Conservation (phyloP, 495 filamentous ascomycete species). For the Melanomma pulvis-pyrius region DNA sequence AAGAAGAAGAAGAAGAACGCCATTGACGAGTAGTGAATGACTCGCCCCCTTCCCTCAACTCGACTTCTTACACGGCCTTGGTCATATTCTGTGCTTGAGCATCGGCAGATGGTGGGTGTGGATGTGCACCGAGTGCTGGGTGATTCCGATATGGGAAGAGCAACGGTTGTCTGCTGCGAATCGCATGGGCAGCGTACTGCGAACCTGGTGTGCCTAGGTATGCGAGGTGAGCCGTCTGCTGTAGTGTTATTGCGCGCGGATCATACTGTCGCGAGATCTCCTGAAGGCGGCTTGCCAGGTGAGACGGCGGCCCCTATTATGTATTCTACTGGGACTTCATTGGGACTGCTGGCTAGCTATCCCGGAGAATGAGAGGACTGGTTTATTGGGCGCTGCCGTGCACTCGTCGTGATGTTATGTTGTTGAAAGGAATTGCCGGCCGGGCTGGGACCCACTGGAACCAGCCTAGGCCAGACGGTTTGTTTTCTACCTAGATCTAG, state of each 20-base stretch:
- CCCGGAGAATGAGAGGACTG: constrained; percentile 22
- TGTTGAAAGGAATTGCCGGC: constrained; percentile 2
- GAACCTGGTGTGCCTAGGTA: constrained; percentile 7
- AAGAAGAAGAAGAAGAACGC: constrained; percentile 62
- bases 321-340: constrained; percentile 26
- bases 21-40: constrained; percentile 39
- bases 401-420: constrained; percentile 12
- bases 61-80: constrained; percentile 21
- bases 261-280: neutral
- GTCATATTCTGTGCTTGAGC: constrained; percentile 19
- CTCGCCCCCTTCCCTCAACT: constrained; percentile 35
- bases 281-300: constrained; percentile 16
- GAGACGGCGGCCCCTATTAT: constrained; percentile 18
- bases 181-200: constrained; percentile 7
- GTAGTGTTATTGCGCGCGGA: neutral
- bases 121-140: constrained; percentile 23
- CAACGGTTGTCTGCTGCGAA: constrained; percentile 13
- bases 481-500: too few relatives aligned
- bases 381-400: constrained; percentile 17
- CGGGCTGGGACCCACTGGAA: neutral
- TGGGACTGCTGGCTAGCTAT: constrained; percentile 23
- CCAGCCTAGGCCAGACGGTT: neutral
- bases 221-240: constrained; percentile 24
- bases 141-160: constrained; percentile 28
- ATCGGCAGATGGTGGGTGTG: constrained; percentile 25